phyloP scores from a whole-genome alignment of 2,329 filamentous ascomycete species.

The Kalmusia sp. region DNA sequence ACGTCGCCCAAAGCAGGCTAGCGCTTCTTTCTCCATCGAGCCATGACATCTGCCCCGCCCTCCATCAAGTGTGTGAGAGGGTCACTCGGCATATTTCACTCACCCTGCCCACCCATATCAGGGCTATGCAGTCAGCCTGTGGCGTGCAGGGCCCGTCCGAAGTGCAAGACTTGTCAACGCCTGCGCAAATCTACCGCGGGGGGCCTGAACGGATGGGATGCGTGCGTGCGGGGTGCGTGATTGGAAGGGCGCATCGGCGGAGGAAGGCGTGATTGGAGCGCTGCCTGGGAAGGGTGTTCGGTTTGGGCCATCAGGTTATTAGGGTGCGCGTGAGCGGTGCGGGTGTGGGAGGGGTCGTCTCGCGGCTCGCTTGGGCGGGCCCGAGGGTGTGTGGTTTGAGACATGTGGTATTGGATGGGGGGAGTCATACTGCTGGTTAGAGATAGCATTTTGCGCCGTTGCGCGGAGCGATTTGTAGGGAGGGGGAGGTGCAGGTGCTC shows the following conservation, averaged over 20 bases:
- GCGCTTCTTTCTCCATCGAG: background rate
- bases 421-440: background rate
- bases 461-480: background rate
- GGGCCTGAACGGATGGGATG: background rate
- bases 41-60: background rate
- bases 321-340: slow-evolving; percentile 11
- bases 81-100: background rate
- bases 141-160: background rate
- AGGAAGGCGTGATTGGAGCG: slow-evolving; percentile 5
- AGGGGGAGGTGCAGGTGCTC: background rate
- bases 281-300: background rate
- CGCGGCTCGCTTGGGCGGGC: slow-evolving; percentile 4
- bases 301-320: slow-evolving; percentile 6
- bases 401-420: background rate
- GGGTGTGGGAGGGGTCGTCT: slow-evolving; percentile 6
- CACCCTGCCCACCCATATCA: background rate
- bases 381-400: slow-evolving; percentile 10
- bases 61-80: background rate
- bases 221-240: background rate
- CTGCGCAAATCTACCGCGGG: background rate
- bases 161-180: background rate
- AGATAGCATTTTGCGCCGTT: background rate
- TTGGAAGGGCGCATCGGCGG: too few species aligned
- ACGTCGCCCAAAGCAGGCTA: too few species aligned
- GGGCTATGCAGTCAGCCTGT: slow-evolving; percentile 1